Conservation (phyloP, 129 eudicot species). For the Escallonia herrerae region DNA sequence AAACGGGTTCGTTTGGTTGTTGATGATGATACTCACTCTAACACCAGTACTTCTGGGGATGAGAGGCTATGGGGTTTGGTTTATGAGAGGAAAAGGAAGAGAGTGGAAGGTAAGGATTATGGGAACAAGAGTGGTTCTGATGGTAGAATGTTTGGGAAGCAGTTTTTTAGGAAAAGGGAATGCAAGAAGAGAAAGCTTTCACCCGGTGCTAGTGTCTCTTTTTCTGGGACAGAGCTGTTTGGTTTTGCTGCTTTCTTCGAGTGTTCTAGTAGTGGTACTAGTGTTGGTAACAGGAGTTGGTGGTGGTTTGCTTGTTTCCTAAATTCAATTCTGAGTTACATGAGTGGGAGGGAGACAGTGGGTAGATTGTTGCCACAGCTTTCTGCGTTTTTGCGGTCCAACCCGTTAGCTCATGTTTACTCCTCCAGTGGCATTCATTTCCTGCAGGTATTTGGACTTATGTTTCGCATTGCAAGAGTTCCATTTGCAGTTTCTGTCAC, state of each 20-base stretch:
- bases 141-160: conserved; percentile 42
- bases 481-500: neutral
- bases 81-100: conserved; percentile 32
- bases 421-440: conserved; percentile 32
- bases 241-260: conserved; percentile 13
- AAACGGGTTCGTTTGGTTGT: too few species aligned
- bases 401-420: conserved; percentile 28
- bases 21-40: too few species aligned
- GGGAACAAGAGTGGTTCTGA: neutral
- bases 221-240: neutral
- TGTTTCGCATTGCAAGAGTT: neutral
- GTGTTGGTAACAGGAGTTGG: neutral
- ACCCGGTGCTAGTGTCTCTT: too few species aligned
- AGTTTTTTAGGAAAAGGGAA: conserved; percentile 31
- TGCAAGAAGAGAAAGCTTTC: conserved; percentile 12
- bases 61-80: conserved; percentile 18
- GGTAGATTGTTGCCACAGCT: conserved; percentile 19
- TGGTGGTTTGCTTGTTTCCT: conserved; percentile 30
- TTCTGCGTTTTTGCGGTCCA: conserved; percentile 34
- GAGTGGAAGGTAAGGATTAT: conserved; percentile 4
- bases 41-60: too few species aligned
- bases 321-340: conserved; percentile 35
- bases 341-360: conserved; percentile 20
- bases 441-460: conserved; percentile 33
- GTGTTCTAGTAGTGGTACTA: conserved; percentile 15